A percentile compares a stretch with the other conserved stretches of the same genome.
These are phyloP conservation scores for Candida odintsovae DNA, from an alignment of 805 yeast genomes.

Conservation along the genomic window DNA sequence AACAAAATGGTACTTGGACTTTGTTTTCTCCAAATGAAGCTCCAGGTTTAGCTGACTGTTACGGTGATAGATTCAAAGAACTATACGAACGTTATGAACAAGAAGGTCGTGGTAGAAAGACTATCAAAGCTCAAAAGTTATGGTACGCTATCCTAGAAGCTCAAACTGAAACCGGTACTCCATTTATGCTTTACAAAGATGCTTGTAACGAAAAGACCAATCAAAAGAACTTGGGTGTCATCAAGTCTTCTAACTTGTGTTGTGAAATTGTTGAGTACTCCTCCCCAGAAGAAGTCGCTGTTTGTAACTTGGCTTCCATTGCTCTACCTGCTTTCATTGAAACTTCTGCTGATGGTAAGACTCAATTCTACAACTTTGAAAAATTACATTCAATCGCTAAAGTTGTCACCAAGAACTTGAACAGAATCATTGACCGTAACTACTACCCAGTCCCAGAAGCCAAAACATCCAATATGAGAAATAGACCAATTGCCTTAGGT, in stretches of 20 bases:
- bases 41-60: slow-evolving; percentile 76
- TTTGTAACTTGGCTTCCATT: slow-evolving; percentile 88
- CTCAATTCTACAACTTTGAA: slow-evolving; percentile 60
- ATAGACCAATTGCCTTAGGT: slow-evolving; percentile 94
- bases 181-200: slow-evolving; percentile 92
- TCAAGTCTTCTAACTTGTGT: slow-evolving; percentile 90
- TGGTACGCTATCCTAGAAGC: slow-evolving; percentile 89
- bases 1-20: slow-evolving; percentile 75
- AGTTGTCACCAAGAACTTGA: slow-evolving; percentile 72
- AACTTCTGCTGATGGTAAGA: slow-evolving; percentile 35
- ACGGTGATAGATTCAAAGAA: slow-evolving; percentile 76
- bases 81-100: slow-evolving; percentile 69
- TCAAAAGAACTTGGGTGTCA: slow-evolving; percentile 87
- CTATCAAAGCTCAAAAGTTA: slow-evolving; percentile 79
- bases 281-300: slow-evolving; percentile 89
- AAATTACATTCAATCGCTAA: slow-evolving; percentile 72
- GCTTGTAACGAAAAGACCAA: slow-evolving; percentile 82
- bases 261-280: slow-evolving; percentile 93
- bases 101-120: slow-evolving; percentile 58
- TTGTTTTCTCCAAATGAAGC: slow-evolving; percentile 86
- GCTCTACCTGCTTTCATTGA: slow-evolving; percentile 79
- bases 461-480: slow-evolving; percentile 64
- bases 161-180: slow-evolving; percentile 95
- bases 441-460: slow-evolving; percentile 82
- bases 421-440: slow-evolving; percentile 79